phyloP scores from a whole-genome alignment of 192 early-diverging fungal genomes.

The Dissophora ornata region DNA sequence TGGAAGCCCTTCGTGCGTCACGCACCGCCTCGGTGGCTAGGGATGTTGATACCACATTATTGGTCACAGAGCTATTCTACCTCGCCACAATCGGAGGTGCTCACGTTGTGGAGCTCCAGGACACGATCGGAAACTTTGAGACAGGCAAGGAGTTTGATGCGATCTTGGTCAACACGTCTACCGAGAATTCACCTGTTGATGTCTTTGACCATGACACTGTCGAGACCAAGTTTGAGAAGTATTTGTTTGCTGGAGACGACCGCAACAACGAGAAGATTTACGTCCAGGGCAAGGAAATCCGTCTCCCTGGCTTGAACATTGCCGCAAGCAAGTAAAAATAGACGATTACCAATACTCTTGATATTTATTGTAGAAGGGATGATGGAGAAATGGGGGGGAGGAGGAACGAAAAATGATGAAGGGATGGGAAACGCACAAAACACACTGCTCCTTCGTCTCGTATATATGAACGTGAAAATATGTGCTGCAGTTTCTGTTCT shows the following conservation, averaged over 20 bases:
- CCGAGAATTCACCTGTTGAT: slow-evolving; percentile 65
- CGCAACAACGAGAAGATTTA: slow-evolving; percentile 84
- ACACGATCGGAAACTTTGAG: slow-evolving; percentile 84
- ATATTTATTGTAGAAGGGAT: neutral
- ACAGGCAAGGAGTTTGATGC: slow-evolving; percentile 95
- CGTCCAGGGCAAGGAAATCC: slow-evolving; percentile 75
- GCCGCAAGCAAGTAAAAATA: slow-evolving; percentile 42
- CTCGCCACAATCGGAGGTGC: slow-evolving; percentile 95
- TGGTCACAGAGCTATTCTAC: slow-evolving; percentile 80
- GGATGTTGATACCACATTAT: slow-evolving; percentile 66
- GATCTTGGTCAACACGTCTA: slow-evolving; percentile 71
- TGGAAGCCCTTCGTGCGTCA: slow-evolving; percentile 89
- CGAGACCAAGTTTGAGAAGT: slow-evolving; percentile 81
- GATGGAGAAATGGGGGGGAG: neutral
- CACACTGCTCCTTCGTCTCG: slow-evolving; percentile 40
- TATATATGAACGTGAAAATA: slow-evolving; percentile 51
- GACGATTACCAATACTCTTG: neutral
- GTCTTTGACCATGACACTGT: slow-evolving; percentile 71
- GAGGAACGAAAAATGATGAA: no score
- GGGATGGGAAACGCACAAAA: slow-evolving; percentile 56
- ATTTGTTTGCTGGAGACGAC: slow-evolving; percentile 92
- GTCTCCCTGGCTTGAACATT: slow-evolving; percentile 23
- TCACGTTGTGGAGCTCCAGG: slow-evolving; percentile 76
- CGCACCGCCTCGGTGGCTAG: slow-evolving; percentile 80
- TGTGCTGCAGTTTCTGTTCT: slow-evolving; percentile 39